Evolutionary conservation across 345 rosid genomes (phyloP), one percentile per base, ranked within the genome.

Genomic region (Linum lewisii): DNA sequence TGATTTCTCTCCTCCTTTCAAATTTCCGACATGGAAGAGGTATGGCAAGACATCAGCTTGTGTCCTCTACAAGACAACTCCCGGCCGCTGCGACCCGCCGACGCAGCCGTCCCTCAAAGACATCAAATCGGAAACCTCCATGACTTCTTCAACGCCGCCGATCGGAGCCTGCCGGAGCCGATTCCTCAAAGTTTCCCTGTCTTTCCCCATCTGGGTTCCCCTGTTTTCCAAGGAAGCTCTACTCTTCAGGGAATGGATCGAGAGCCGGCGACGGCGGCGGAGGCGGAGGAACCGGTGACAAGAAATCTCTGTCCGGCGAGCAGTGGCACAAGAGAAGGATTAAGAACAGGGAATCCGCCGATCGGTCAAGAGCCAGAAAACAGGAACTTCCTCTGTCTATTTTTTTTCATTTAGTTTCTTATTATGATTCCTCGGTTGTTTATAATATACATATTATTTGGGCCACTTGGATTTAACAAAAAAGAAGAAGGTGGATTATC

Each of bases 321-420:
- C 74, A 68, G 62, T 62, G 78, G 19, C 66, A 65, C n/a, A 77
- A 76, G 63, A 77, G 88, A 45, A 63, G 62, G 83, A 79, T 83
- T 59, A 83, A 80, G 74, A 83, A 80, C 67, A 69, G 88, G 65
- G 88, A 83, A 62, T 80, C 88, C 19, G 83, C 88, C 5, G 83
- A 79, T 37, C 77, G 85, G 51, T 83, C 83, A 65, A 68, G 88
- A 29, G 82, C 83, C n/a, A 72, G 83, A 59, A 83, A 73, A 66
- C 88, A 80, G 82, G 88, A 49, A 21, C 47, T 74, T 20, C 47
- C 58, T 57, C 19, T 42, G 53, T 21, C 36, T 50, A 1, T 49
- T 25, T 19, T 16, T 21, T 6, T 15, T 15, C 19, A 5, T 38
- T 50, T 20, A 20, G 11, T 26, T 37, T 63, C 23, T 60, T 37